These are phyloP conservation scores for Backusella mclennaniae DNA, from an alignment of 192 early-diverging fungal genomes.

Conservation along the genomic window DNA sequence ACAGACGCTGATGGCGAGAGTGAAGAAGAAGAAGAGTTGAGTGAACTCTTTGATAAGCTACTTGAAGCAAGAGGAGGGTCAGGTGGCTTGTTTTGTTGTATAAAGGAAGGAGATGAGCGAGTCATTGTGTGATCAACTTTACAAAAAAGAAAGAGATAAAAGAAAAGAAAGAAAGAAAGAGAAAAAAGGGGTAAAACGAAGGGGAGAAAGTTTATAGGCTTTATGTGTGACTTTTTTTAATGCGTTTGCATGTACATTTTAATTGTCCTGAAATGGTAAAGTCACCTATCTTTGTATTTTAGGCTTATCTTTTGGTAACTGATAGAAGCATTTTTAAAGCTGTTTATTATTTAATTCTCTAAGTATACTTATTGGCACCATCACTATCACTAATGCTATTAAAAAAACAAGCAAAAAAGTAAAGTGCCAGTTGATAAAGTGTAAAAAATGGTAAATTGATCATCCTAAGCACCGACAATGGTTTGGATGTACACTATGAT, in stretches of 20 bases:
- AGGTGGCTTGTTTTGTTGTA: not conserved
- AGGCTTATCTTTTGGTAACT: not conserved
- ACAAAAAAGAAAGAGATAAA: not conserved
- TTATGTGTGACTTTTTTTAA: conserved; percentile 1
- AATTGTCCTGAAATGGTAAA: not conserved
- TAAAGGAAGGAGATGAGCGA: conserved; percentile 10
- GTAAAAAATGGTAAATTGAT: not conserved
- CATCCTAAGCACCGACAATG: not conserved
- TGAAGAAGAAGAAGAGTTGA: not conserved
- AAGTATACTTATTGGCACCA: no score
- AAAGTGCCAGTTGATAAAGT: not conserved
- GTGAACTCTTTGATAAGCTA: conserved; percentile 11
- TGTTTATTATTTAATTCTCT: no score
- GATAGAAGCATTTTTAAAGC: no score
- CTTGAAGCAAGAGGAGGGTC: not conserved
- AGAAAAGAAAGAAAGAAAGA: conserved; percentile 1
- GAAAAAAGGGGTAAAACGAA: not conserved
- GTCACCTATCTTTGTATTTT: not conserved
- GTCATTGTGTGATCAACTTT: not conserved
- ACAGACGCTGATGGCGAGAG: conserved; percentile 15
- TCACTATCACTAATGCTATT: not conserved
- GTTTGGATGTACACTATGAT: not conserved
- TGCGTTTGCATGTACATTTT: not conserved
- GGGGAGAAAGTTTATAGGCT: not conserved
- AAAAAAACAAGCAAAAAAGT: not conserved